Percentiles rank a stretch among this genome's conserved stretches.
phyloP scores from a whole-genome alignment of 345 rosid species.

The Boechera divaricarpa region DNA sequence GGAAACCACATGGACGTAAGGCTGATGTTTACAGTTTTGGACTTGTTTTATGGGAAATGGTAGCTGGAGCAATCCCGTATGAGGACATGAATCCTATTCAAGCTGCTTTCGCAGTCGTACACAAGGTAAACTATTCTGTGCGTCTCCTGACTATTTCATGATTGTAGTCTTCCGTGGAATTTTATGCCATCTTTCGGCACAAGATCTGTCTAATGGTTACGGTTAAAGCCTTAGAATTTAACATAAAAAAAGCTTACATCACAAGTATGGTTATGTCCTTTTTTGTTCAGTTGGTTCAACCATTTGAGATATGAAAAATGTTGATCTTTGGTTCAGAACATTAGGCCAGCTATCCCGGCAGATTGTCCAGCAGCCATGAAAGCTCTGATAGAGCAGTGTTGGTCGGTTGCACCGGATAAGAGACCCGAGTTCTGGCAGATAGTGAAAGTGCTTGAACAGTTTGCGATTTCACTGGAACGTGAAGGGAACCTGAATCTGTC shows the following conservation, averaged over 20 bases:
- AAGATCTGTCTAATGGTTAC: background rate
- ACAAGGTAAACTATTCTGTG: conserved; percentile 62
- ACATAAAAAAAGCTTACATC: background rate
- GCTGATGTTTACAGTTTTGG: conserved; percentile 97
- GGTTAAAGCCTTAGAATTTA: background rate
- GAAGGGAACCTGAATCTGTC: conserved; percentile 73
- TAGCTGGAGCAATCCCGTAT: conserved; percentile 86
- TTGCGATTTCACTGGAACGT: conserved; percentile 60
- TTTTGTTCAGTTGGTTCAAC: background rate
- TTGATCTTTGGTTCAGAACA: conserved; percentile 55
- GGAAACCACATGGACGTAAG: conserved; percentile 78
- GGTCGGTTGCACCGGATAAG: conserved; percentile 86
- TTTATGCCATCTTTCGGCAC: background rate
- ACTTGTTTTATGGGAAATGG: conserved; percentile 97
- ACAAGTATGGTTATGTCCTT: background rate
- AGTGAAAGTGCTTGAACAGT: conserved; percentile 87
- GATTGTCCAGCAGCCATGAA: conserved; percentile 77
- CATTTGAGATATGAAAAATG: conserved; percentile 8
- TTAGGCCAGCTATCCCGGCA: conserved; percentile 78
- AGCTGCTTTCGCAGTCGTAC: conserved; percentile 98
- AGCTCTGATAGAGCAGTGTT: conserved; percentile 91
- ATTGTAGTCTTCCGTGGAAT: background rate
- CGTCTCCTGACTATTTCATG: background rate
- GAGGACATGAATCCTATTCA: conserved; percentile 99
- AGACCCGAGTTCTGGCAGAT: conserved; percentile 97